Base-by-base conservation (phyloP, 352 stramenopile genomes). In the Phytophthora cactorum region DNA sequence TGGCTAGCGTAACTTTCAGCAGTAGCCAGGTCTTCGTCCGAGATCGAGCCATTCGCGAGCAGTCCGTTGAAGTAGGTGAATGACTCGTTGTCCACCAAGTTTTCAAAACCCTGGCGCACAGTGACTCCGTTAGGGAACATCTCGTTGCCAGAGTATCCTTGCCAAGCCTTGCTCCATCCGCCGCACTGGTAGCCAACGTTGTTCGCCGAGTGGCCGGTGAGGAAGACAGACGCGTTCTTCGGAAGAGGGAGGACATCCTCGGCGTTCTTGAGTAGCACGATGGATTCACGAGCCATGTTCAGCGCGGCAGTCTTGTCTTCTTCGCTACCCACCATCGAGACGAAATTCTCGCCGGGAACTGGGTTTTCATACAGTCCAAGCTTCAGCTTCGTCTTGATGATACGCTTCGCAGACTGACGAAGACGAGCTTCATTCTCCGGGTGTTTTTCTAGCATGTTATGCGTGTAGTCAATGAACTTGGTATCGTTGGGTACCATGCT, bases 81-180 rank as follows among this genome's bases (percentile, higher is more conserved):
- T 15, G 69, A 72, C 14, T 59, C 44, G 29, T 49, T 66, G 51
- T 32, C 58, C 4, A 75, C 67, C 10, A 84, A 45, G 25, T 69
- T 58, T 43, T 85, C 72, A 25, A 91, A 72, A 5, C 74, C 81
- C 10, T 85, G 56, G 52, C 78, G 82, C 36, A 91, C 63, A 0
- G 72, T 81, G 12, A 80, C 56, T 15, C 81, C 81, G 57, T 89
- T 79, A 14, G 71, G 79, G 71, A 81, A 78, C 70, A 86, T 77
- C 6, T 27, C 53, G 56, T 89, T 90, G 5, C 84, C 80, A 14
- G 82, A 82, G 52, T 81, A 79, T 12, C 87, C 90, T 56, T 96
- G 89, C 90, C 90, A 97, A 46, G 87, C 73, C 38, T 90, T 73
- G 2, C 78, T 86, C 90, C 90, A 97, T 7, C 85, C 85, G 36